Percentiles rank a stretch among this genome's conserved stretches.
Conservation (phyloP, 352 stramenopile genomes). For the Phytophthora palmivora region DNA sequence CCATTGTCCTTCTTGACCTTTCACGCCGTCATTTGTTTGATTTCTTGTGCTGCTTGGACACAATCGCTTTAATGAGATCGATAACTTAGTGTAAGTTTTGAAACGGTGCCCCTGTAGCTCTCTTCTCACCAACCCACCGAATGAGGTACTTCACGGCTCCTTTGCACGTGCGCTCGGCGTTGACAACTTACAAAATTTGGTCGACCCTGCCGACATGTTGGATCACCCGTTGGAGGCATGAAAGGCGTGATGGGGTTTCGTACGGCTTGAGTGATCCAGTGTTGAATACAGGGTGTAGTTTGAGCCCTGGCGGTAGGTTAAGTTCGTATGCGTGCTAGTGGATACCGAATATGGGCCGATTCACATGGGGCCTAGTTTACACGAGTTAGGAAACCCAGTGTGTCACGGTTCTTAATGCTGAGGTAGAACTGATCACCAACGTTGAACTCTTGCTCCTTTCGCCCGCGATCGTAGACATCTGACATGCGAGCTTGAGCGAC, state of each 20-base stretch:
- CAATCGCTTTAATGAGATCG: background rate
- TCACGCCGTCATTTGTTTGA: too few relatives aligned
- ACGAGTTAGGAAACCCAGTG: conserved; percentile 19
- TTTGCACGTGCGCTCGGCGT: background rate
- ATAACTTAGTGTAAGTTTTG: conserved; percentile 14
- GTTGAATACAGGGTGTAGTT: conserved; percentile 21
- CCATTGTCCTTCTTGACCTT: too few relatives aligned
- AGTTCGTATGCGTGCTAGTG: conserved; percentile 27
- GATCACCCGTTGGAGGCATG: conserved; percentile 5
- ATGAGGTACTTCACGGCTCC: conserved; percentile 4
- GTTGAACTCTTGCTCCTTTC: conserved; percentile 18
- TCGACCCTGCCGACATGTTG: conserved; percentile 6
- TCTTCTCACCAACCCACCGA: conserved; percentile 13
- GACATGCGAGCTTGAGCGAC: conserved; percentile 22
- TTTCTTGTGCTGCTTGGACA: too few relatives aligned
- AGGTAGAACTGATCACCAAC: conserved; percentile 20
- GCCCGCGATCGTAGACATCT: conserved; percentile 15
- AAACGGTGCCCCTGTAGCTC: conserved; percentile 4
- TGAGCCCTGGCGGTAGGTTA: conserved; percentile 14
- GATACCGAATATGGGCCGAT: conserved; percentile 23
- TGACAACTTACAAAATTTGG: conserved; percentile 10
- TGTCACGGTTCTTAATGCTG: conserved; percentile 25
- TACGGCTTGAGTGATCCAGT: conserved; percentile 17
- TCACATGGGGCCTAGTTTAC: conserved; percentile 22
- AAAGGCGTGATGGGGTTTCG: background rate